A percentile compares a stretch with the other conserved stretches of the same genome.
These are phyloP conservation scores for Diaporthe australafricana DNA, from an alignment of 2,329 filamentous ascomycete genomes.

Conservation along the genomic window DNA sequence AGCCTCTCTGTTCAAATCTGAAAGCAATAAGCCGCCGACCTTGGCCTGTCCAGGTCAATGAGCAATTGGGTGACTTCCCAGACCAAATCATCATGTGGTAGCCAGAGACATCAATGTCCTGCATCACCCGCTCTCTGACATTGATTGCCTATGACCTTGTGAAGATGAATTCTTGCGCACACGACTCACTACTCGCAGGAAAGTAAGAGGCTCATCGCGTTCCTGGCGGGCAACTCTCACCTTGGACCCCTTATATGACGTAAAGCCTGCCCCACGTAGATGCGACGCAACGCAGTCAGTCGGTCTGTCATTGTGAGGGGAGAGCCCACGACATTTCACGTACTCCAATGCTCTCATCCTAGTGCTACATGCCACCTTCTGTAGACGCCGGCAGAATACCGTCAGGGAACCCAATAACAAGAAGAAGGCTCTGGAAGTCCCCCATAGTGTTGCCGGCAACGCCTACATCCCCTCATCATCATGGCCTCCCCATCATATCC, in stretches of 20 bases:
- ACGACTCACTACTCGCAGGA: background rate
- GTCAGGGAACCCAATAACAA: background rate
- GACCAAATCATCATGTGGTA: too few relatives aligned
- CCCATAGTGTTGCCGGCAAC: conserved; percentile 1
- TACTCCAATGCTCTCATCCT: background rate
- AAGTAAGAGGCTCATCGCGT: background rate
- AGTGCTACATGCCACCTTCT: background rate
- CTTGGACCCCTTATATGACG: conserved; percentile 26
- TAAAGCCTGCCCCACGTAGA: conserved; percentile 34
- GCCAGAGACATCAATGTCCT: background rate
- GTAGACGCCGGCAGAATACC: background rate
- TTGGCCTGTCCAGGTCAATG: too few relatives aligned
- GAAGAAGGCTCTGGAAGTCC: background rate
- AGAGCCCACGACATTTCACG: background rate
- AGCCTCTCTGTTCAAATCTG: too few relatives aligned
- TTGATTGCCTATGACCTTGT: too few relatives aligned
- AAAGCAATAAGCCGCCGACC: too few relatives aligned
- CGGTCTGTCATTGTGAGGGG: conserved; percentile 4
- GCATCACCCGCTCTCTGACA: too few relatives aligned
- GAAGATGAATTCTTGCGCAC: background rate
- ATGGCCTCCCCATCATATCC: conserved; percentile 58
- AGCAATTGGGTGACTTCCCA: too few relatives aligned
- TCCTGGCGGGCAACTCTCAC: background rate
- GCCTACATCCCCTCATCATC: background rate
- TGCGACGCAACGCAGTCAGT: conserved; percentile 21